Evolutionary conservation across 371 early-diverging fungal genomes (phyloP), one percentile per base, ranked within the genome.

Genomic region (Rhizopus delemar): DNA sequence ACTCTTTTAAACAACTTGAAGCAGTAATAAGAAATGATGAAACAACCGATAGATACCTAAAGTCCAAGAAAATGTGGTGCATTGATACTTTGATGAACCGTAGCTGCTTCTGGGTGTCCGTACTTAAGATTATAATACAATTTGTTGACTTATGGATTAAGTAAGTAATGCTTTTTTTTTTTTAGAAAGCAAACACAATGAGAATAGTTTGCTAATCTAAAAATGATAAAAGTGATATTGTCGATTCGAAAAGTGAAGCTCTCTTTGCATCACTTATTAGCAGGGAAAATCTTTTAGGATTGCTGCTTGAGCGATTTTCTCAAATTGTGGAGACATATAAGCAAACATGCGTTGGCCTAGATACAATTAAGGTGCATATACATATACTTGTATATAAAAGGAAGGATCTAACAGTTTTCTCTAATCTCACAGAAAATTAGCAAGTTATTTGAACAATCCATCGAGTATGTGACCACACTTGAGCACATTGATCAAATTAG

Each of bases 61-160:
- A n/a, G 5, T n/a, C 13, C n/a, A 15, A n/a, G 9, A 46, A 68
- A 46, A n/a, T 49, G 8, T 60, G 57, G 60, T 70, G 74, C 28
- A 31, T 63, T 16, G 28, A 52, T 2, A 45, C 31, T 1, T 46
- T 73, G 16, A 34, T 34, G 7, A 55, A 55, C 13, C 53, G 51
- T 50, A 22, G 41, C 12, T 50, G 64, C n/a, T 54, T 54, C 2
- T 70, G 67, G 66, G 45, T 59, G 55, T 73, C 74, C 15, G 46
- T 70, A 0, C 31, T 73, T 1, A 68, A 58, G 41, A 39, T 59
- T 7, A 62, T 73, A 51, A 41, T 65, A 28, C 74, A 73, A 39
- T 73, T 68, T 59, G 35, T 63, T 8, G 74, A 73, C 64, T 38
- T 73, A 4, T 73, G 74, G 74, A 58, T 65, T n/a, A 53, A 51